A percentile compares a stretch with the other conserved stretches of the same genome.
Evolutionary conservation across 2,329 filamentous ascomycete species (phyloP).

Genomic region (Thermothelomyces thermophilus): DNA sequence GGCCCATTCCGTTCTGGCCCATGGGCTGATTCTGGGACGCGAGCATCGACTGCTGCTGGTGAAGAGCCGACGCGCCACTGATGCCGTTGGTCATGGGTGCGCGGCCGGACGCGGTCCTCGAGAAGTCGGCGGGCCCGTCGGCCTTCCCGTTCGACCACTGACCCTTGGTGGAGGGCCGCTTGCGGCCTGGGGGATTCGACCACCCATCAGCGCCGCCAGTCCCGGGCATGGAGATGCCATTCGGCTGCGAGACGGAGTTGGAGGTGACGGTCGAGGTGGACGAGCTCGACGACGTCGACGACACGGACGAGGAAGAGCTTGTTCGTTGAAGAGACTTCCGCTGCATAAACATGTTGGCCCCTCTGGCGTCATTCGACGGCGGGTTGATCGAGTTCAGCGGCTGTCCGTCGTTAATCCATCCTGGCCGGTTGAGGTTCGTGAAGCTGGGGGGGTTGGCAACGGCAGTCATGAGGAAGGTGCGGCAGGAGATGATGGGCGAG

Average conservation of each 20-base stretch:
- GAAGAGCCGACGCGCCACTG: slow-evolving; percentile 37
- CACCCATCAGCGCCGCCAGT: slow-evolving; percentile 46
- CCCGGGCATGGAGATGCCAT: slow-evolving; percentile 48
- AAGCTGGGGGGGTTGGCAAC: slow-evolving; percentile 60
- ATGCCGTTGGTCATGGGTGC: slow-evolving; percentile 36
- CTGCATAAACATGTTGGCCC: slow-evolving; percentile 69
- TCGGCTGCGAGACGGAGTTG: slow-evolving; percentile 49
- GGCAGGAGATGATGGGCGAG: slow-evolving; percentile 13
- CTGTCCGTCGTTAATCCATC: slow-evolving; percentile 56
- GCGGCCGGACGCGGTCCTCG: slow-evolving; percentile 35
- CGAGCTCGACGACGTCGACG: slow-evolving; percentile 54
- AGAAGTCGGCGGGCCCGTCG: slow-evolving; percentile 43
- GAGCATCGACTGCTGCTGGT: slow-evolving; percentile 34
- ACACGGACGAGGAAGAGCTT: slow-evolving; percentile 86
- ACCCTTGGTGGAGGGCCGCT: slow-evolving; percentile 45
- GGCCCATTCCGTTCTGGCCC: slow-evolving; percentile 45
- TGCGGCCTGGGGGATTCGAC: slow-evolving; percentile 44
- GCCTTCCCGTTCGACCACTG: slow-evolving; percentile 45
- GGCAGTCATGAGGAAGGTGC: slow-evolving; percentile 54
- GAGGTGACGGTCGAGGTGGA: slow-evolving; percentile 59
- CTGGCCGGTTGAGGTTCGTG: slow-evolving; percentile 55
- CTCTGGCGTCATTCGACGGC: slow-evolving; percentile 64
- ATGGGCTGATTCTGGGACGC: slow-evolving; percentile 34
- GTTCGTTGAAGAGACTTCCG: slow-evolving; percentile 80
- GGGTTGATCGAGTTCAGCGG: slow-evolving; percentile 62